Evolutionary conservation across 148 eudicot species (phyloP).

Genomic region (Amaranthus cruentus): DNA sequence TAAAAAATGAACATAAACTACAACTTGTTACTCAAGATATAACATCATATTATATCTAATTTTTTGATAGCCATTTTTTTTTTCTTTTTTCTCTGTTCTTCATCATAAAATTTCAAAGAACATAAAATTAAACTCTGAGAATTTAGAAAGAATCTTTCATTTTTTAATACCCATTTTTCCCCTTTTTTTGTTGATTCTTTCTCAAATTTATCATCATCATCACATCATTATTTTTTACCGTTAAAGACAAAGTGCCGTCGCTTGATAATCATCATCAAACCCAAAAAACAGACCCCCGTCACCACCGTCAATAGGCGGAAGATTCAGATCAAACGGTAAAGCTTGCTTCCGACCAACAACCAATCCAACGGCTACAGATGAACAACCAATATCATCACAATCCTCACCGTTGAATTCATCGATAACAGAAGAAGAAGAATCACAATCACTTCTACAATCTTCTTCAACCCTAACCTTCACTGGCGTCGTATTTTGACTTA

Average conservation of each 20-base stretch:
- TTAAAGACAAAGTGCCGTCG: conserved; percentile 40
- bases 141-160: conserved; percentile 8
- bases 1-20: not conserved
- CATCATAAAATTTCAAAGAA: conserved; percentile 25
- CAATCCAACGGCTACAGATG: conserved; percentile 11
- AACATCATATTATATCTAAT: not conserved
- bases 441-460: conserved; percentile 51
- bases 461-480: conserved; percentile 4
- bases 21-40: not conserved
- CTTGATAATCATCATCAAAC: conserved; percentile 26
- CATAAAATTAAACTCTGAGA: conserved; percentile 15
- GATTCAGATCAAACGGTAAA: conserved; percentile 42
- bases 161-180: not conserved
- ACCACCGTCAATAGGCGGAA: conserved; percentile 30
- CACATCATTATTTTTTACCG: not conserved
- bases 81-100: conserved; percentile 19
- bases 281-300: conserved; percentile 21
- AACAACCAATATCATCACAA: conserved; percentile 8
- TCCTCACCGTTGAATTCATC: conserved; percentile 12
- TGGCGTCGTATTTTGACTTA: too few relatives aligned
- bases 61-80: not conserved
- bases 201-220: conserved; percentile 7
- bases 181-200: too few relatives aligned
- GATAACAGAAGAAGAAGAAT: conserved; percentile 48
- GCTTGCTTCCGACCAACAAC: conserved; percentile 9